Conservation (phyloP, 2,329 filamentous ascomycete species). For the Exutisphaerella laricina region DNA sequence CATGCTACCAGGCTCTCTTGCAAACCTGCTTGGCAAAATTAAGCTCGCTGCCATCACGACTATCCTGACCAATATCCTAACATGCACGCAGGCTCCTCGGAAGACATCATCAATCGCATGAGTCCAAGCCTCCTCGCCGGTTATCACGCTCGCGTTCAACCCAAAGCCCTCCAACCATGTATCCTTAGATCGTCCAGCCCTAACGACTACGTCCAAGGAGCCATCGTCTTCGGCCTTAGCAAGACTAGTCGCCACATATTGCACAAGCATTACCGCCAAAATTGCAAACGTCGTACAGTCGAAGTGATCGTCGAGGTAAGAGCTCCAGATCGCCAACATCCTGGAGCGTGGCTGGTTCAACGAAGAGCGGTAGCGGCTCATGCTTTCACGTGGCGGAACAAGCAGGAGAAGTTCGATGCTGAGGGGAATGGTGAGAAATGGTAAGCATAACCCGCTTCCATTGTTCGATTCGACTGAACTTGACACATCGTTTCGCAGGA, state of each 20-base stretch:
- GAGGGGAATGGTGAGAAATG: conserved; percentile 11
- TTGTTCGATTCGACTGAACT: no score
- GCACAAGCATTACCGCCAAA: conserved; percentile 23
- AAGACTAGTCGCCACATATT: conserved; percentile 18
- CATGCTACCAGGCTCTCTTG: conserved; percentile 43
- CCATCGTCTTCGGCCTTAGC: conserved; percentile 27
- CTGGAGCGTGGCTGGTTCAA: neutral
- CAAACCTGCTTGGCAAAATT: conserved; percentile 27
- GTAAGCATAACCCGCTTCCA: no score
- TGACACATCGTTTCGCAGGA: no score
- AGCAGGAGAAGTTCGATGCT: neutral
- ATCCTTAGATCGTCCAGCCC: conserved; percentile 17
- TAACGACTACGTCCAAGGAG: conserved; percentile 24
- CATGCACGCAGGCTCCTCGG: conserved; percentile 10
- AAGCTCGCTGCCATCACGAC: neutral
- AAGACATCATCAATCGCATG: conserved; percentile 24
- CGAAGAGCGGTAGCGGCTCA: conserved; percentile 7
- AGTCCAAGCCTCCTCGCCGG: conserved; percentile 27
- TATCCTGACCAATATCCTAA: neutral
- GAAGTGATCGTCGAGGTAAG: conserved; percentile 17
- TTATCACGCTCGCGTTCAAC: conserved; percentile 20
- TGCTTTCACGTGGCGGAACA: conserved; percentile 10
- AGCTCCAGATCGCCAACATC: neutral
- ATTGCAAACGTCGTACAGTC: conserved; percentile 14
- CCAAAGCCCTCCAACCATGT: conserved; percentile 17